Evolutionary conservation across 768 basidiomycete genomes (phyloP), one percentile per base, ranked within the genome.

Genomic region (Amanita muscaria): DNA sequence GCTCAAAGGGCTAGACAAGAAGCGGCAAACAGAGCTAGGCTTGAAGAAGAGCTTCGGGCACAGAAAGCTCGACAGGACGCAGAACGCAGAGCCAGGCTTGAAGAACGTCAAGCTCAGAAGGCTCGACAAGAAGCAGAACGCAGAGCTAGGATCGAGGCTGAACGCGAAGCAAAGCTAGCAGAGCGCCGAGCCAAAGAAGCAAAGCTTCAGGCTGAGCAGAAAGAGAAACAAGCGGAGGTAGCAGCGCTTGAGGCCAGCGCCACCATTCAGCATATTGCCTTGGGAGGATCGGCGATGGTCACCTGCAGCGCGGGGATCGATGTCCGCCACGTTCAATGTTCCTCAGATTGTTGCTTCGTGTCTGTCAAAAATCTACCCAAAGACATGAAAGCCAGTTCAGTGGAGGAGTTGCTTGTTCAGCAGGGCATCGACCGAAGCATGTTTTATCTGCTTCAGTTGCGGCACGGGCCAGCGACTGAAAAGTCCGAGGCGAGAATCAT

Each of bases 261-360:
- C 35, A 67, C 64, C 2, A 61, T 69, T 9, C 69, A 60, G 43
- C 65, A 64, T 39, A 49, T 73, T n/a, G 67, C 76, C 11, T 62
- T 63, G n/a, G 70, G 68, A 5, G 14, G 31, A 23, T 63, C 67
- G n/a, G 69, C 66, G 34, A 59, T 79, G 32, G 68, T 75, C 15
- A 73, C 73, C 2, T 78, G 64, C 32, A 62, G 63, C 21, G 69
- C 74, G 3, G 79, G 79, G 4, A 54, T 76, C 29, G 59, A 67
- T n/a, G 60, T 80, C 30, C 58, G 57, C 30, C 54, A 61, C 23
- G 49, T 77, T 22, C 55, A 74, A 21, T 63, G 70, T 14, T 76
- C 74, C 4, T 79, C 76, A 49, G 74, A 80, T 32, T 67, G 71
- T 5, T 74, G 70, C 52, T 64, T 64, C 7, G 55, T 80, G 19